Evolutionary conservation across 106 monocot species (phyloP).

Genomic region (Amphibolis antarctica): DNA sequence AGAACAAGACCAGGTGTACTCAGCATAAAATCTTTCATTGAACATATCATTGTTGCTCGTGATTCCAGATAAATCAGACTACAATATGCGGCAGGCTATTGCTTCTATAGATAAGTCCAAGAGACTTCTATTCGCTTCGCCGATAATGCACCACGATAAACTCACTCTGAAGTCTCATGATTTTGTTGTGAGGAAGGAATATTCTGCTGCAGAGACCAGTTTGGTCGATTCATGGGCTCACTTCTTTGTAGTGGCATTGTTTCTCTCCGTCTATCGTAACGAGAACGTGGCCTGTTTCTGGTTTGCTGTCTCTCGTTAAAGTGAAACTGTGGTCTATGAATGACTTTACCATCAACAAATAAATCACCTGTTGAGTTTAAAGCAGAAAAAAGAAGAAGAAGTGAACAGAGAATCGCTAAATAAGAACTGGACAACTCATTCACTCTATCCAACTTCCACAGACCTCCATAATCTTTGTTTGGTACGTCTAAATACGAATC

Average conservation of each 20-base stretch:
- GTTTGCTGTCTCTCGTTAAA: conserved; percentile 72
- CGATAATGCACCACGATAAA: not conserved
- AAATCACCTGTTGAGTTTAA: conserved; percentile 51
- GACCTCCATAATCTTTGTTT: conserved; percentile 22
- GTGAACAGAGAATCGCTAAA: too few relatives aligned
- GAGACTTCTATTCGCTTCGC: not conserved
- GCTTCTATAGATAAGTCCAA: too few relatives aligned
- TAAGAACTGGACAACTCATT: too few relatives aligned
- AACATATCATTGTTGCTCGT: too few relatives aligned
- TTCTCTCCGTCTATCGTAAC: conserved; percentile 62
- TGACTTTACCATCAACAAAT: conserved; percentile 80
- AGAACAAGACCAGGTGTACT: too few relatives aligned
- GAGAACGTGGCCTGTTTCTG: conserved; percentile 52
- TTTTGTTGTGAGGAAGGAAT: conserved; percentile 10
- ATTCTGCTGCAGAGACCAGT: conserved; percentile 11
- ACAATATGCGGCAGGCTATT: too few relatives aligned
- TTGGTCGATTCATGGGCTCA: conserved; percentile 34
- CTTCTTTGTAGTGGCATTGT: conserved; percentile 65
- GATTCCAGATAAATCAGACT: too few relatives aligned
- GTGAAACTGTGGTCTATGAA: conserved; percentile 80
- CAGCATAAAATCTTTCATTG: too few relatives aligned
- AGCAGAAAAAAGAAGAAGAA: too few relatives aligned
- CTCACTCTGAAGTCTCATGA: conserved; percentile 1
- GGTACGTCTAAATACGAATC: conserved; percentile 14
- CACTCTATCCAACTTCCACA: not conserved